These are phyloP conservation scores for Debaryomycetaceae sp. DNA, from an alignment of 1,139 yeast species.

Conservation along the genomic window DNA sequence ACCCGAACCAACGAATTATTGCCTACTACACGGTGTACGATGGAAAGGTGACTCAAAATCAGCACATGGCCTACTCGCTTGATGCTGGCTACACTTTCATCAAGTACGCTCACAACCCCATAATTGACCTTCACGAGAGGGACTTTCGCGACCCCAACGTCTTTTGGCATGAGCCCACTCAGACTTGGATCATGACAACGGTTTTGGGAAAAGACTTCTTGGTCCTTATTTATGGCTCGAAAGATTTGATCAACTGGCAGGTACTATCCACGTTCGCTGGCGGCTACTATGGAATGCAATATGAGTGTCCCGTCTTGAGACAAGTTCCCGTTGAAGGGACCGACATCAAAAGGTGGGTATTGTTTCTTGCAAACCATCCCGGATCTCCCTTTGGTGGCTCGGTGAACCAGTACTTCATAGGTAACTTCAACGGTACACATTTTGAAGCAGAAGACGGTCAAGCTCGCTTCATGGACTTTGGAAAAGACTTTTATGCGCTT, in stretches of 20 bases:
- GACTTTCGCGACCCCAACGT: slow-evolving; percentile 1
- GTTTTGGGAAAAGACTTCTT: background rate
- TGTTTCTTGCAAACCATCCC: slow-evolving; percentile 1
- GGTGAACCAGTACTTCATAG: slow-evolving; percentile 1
- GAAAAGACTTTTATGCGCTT: slow-evolving; percentile 1
- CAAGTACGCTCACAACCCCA: background rate
- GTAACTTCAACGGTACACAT: background rate
- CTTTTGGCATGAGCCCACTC: background rate
- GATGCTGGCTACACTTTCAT: slow-evolving; percentile 1
- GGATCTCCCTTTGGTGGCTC: slow-evolving; percentile 1
- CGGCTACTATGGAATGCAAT: slow-evolving; percentile 1
- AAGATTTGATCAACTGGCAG: background rate
- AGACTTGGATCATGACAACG: background rate
- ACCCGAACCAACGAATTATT: slow-evolving; percentile 1
- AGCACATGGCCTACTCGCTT: background rate
- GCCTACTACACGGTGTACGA: background rate
- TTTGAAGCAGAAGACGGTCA: background rate
- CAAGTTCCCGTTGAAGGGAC: slow-evolving; percentile 1
- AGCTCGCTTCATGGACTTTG: slow-evolving; percentile 1
- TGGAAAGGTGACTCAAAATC: background rate
- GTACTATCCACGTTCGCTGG: background rate
- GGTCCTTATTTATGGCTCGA: slow-evolving; percentile 1
- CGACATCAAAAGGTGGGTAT: background rate
- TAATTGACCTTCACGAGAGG: background rate
- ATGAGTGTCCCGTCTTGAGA: slow-evolving; percentile 1